Percentiles rank a stretch among this genome's conserved stretches.
These are phyloP conservation scores for Hypoxylon sp. DNA, from an alignment of 2,329 filamentous ascomycete genomes.

Conservation along the genomic window DNA sequence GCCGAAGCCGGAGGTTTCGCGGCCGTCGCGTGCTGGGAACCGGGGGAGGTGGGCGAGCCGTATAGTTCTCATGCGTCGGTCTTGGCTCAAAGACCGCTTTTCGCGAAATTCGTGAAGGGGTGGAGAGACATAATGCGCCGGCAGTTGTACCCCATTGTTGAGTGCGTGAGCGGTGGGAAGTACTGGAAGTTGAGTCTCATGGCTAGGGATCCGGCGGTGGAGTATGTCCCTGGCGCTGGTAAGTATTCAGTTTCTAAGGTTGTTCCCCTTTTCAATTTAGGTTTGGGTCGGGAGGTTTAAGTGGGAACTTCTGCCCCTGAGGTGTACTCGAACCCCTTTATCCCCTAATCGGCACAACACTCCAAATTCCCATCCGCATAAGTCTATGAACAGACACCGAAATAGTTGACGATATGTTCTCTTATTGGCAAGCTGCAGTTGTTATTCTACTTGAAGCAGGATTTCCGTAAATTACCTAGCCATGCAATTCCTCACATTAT, in stretches of 20 bases:
- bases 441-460: not conserved
- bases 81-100: conserved; percentile 8
- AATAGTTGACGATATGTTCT: not conserved
- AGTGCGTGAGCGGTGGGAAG: conserved; percentile 29
- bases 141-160: conserved; percentile 29
- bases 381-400: not conserved
- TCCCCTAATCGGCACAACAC: not conserved
- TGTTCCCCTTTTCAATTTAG: not conserved
- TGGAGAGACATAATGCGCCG: not conserved
- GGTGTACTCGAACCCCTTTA: not conserved
- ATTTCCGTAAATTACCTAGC: not conserved
- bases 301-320: not conserved
- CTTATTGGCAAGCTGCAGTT: not conserved
- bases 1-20: conserved; percentile 41
- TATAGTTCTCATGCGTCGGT: not conserved
- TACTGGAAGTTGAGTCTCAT: conserved; percentile 43
- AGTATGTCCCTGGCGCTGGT: conserved; percentile 39
- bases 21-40: conserved; percentile 40
- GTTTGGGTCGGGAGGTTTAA: not conserved
- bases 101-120: conserved; percentile 5
- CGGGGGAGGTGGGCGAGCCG: conserved; percentile 8
- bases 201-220: conserved; percentile 38
- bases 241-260: conserved; percentile 6
- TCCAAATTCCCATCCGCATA: not conserved
- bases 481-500: no score